phyloP scores from a whole-genome alignment of 306 rosid species.

The Sindora glabra region DNA sequence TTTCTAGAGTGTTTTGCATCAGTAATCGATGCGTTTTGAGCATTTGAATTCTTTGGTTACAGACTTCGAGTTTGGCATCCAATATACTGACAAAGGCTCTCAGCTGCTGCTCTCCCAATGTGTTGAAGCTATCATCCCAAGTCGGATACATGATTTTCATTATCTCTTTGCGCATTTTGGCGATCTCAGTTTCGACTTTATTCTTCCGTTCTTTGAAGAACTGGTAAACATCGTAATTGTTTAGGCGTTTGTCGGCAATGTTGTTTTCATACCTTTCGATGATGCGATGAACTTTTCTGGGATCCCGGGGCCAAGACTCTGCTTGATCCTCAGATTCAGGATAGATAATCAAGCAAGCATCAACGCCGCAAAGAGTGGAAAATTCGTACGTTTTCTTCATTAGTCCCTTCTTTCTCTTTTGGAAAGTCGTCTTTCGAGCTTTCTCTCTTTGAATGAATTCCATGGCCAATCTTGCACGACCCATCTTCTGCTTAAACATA shows the following conservation, averaged over 20 bases:
- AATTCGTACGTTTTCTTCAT: background rate
- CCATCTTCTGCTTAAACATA: constrained; percentile 6
- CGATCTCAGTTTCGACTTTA: background rate
- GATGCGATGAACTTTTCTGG: background rate
- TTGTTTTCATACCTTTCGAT: background rate
- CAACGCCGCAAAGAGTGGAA: background rate
- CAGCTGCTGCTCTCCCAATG: background rate
- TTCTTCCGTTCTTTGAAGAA: constrained; percentile 3
- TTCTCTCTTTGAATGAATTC: background rate
- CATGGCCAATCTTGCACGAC: background rate
- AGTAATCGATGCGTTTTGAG: background rate
- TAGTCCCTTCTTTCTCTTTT: constrained; percentile 3
- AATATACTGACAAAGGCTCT: background rate
- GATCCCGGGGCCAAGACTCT: background rate
- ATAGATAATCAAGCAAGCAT: background rate
- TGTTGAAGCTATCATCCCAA: background rate
- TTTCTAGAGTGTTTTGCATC: background rate
- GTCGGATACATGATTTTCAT: constrained; percentile 11
- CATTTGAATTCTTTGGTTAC: background rate
- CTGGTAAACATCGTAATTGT: background rate
- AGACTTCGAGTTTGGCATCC: constrained; percentile 11
- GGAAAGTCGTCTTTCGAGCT: background rate
- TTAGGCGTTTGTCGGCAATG: background rate
- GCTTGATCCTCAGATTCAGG: background rate
- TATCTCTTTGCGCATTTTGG: background rate